Conservation (phyloP, 2,329 filamentous ascomycete species). For the Sclerotinia minor region DNA sequence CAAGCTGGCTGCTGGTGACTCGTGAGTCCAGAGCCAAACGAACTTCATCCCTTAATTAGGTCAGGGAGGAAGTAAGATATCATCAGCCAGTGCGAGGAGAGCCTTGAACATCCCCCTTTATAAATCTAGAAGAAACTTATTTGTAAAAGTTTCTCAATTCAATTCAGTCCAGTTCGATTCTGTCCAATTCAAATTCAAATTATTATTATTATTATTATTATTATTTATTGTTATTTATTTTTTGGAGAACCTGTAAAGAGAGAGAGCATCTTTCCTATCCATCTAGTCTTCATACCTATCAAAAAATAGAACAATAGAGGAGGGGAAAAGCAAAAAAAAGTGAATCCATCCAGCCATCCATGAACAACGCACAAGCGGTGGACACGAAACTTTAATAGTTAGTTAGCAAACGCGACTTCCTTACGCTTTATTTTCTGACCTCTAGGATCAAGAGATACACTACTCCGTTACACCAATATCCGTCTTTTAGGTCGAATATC, state of each 20-base stretch:
- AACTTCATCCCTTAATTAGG: constrained; percentile 23
- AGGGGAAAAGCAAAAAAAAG: constrained; percentile 2
- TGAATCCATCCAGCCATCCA: constrained; percentile 12
- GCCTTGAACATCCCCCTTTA: constrained; percentile 2
- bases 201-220: too few species aligned
- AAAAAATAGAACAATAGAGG: background rate
- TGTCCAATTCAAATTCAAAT: background rate
- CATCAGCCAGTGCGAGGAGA: constrained; percentile 4
- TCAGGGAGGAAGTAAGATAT: constrained; percentile 18
- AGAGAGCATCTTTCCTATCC: background rate
- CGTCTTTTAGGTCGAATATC: background rate
- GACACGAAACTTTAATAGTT: constrained; percentile 16
- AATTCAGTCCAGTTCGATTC: background rate
- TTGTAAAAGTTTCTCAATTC: background rate
- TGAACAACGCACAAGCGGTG: constrained; percentile 7
- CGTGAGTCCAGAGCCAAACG: constrained; percentile 16
- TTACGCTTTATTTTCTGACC: constrained; percentile 6
- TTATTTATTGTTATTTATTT: background rate
- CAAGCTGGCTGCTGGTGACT: background rate
- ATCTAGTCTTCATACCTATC: too few species aligned
- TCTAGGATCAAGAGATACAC: constrained; percentile 20
- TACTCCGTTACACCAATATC: constrained; percentile 12
- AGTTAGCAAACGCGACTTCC: constrained; percentile 5
- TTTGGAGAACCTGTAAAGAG: background rate
- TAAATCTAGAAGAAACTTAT: background rate